Conservation (phyloP, 306 rosid genomes). For the Pterocarpus santalinus region DNA sequence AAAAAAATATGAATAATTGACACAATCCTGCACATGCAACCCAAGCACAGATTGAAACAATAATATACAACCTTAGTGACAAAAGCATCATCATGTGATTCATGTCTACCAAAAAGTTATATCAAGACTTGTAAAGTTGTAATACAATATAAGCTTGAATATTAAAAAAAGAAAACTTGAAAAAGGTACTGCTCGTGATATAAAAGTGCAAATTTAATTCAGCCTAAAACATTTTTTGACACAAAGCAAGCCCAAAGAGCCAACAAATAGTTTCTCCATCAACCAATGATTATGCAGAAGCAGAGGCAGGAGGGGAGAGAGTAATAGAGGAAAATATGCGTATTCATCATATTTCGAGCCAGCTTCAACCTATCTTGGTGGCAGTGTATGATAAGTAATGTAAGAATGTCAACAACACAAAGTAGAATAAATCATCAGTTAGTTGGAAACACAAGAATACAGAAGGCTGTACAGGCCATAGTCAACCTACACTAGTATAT, state of each 20-base stretch:
- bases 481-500: conserved; percentile 14
- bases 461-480: background rate
- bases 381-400: conserved; percentile 13
- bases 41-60: conserved; percentile 33
- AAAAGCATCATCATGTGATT: background rate
- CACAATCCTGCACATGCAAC: background rate
- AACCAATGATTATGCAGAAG: background rate
- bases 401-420: conserved; percentile 8
- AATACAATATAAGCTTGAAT: background rate
- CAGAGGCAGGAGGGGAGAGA: background rate
- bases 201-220: conserved; percentile 21
- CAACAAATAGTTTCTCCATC: conserved; percentile 6
- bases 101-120: background rate
- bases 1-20: conserved; percentile 1
- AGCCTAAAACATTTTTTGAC: conserved; percentile 2
- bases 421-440: conserved; percentile 13
- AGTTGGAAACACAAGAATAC: conserved; percentile 3
- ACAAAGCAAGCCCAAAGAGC: conserved; percentile 23
- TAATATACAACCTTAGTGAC: conserved; percentile 28
- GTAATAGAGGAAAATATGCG: background rate
- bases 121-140: background rate
- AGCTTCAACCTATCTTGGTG: conserved; percentile 27
- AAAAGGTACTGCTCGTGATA: background rate
- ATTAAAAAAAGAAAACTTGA: background rate
- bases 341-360: conserved; percentile 12